Base-by-base conservation (phyloP, 495 filamentous ascomycete species). In the Rostrohypoxylon terebratum region DNA sequence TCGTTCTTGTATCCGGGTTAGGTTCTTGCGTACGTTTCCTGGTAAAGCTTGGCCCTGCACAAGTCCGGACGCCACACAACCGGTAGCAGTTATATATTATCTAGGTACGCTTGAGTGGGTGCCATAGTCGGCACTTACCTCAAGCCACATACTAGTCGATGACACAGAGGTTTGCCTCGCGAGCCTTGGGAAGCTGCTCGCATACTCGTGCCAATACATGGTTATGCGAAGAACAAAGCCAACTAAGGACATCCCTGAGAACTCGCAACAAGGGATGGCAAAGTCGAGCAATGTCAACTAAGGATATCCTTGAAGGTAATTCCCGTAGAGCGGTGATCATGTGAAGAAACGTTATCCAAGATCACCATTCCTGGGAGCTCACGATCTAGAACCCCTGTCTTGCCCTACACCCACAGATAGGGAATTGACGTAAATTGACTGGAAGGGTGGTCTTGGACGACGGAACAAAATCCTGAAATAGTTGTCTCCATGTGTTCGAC, bases 151-250 rank as follows among this genome's bases (percentile, higher is more conserved):
- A n/a, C 16, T 40, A 28, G 33, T 59, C 31, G 47, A n/a, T 55
- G 42, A 51, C 45, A 34, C 48, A 5, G 57, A 62, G 61, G 34
- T 42, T 45, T 47, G 40, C 48, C n/a, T 66, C 31, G 44, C 47
- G 28, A 25, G 61, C 58, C 57, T 44, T 73, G 66, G 61, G 61
- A 61, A 66, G 59, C 48, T 50, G 47, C 66, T 62, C 61, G 48
- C 66, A 63, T 63, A 50, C 48, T 53, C 57, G 59, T 45, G 50
- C 59, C 36, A 33, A 31, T 14, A 21, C 38, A 40, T 34, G 33
- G 13, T 16, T 50, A 69, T 66, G 61, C 66, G 50, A 55, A 57
- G 11, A 28, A 28, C 16, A 23, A n/a, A 20, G 13, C 53, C 57
- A 28, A 55, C 64, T 31, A 45, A 55, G 28, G 6, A n/a, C 8